phyloP scores from a whole-genome alignment of 495 filamentous ascomycete species.

The Penicillium robsamsonii region DNA sequence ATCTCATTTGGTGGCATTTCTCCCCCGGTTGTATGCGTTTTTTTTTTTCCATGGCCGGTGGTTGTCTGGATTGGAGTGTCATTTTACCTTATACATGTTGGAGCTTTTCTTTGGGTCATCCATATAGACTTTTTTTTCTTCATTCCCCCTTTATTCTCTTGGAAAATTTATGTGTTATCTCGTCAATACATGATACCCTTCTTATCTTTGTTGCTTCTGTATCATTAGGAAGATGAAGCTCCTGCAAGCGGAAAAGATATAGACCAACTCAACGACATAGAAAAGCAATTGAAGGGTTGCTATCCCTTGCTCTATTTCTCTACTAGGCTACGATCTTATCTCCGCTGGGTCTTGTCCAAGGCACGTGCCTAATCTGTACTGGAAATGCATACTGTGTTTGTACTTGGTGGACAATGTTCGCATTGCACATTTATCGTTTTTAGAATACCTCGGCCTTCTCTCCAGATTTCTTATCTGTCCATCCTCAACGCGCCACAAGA shows the following conservation, averaged over 20 bases:
- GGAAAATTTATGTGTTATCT: background rate
- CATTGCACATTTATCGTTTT: background rate
- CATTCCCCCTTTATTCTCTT: background rate
- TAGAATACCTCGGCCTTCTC: background rate
- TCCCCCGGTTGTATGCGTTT: constrained; percentile 1
- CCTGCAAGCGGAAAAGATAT: background rate
- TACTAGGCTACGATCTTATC: background rate
- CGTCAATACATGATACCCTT: background rate
- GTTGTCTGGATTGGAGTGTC: constrained; percentile 6
- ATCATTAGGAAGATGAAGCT: background rate
- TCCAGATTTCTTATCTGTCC: background rate
- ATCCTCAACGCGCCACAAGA: background rate
- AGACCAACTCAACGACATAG: background rate
- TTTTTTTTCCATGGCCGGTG: constrained; percentile 3
- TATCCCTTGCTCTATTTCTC: background rate
- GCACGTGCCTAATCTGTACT: background rate
- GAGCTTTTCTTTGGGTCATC: constrained; percentile 14
- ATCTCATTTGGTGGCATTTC: constrained; percentile 10
- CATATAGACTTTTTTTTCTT: constrained; percentile 23
- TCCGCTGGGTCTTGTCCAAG: background rate
- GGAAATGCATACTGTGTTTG: background rate
- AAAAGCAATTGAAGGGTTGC: background rate
- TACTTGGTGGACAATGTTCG: background rate
- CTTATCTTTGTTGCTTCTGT: background rate
- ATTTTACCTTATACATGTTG: constrained; percentile 8